These are phyloP conservation scores for Penicillium maclennaniae DNA, from an alignment of 495 filamentous ascomycete species.

Conservation along the genomic window DNA sequence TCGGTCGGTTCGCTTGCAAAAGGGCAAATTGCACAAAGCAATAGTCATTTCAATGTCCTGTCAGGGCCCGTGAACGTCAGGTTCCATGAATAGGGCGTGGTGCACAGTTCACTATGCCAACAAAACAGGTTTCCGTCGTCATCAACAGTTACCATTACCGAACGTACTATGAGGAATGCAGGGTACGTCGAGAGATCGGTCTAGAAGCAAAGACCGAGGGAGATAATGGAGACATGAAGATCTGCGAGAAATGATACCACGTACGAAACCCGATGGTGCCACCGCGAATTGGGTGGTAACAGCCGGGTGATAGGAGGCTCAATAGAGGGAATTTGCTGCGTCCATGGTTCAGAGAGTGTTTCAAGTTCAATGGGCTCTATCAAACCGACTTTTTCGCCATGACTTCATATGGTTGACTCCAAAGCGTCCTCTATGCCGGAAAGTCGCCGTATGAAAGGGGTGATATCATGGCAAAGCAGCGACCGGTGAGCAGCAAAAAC, in stretches of 20 bases:
- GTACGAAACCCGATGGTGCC: neutral
- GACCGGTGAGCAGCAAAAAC: neutral
- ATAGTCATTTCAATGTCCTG: neutral
- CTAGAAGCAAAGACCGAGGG: neutral
- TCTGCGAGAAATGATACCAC: neutral
- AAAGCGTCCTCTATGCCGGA: neutral
- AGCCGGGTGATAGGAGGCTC: neutral
- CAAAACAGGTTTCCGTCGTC: neutral
- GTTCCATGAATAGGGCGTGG: neutral
- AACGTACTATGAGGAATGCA: neutral
- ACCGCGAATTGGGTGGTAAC: neutral
- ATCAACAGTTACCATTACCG: neutral
- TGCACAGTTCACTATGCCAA: neutral
- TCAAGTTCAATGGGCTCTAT: neutral
- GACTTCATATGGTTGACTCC: neutral
- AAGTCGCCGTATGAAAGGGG: neutral
- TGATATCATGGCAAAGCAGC: constrained; percentile 5
- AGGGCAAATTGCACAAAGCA: neutral
- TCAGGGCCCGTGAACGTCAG: neutral
- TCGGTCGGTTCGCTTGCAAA: neutral
- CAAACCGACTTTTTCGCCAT: neutral
- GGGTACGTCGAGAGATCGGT: neutral
- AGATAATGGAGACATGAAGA: neutral
- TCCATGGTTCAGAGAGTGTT: constrained; percentile 1
- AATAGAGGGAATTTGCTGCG: neutral